These are phyloP conservation scores for Silybum marianum DNA, from an alignment of 129 eudicot species.

Conservation along the genomic window DNA sequence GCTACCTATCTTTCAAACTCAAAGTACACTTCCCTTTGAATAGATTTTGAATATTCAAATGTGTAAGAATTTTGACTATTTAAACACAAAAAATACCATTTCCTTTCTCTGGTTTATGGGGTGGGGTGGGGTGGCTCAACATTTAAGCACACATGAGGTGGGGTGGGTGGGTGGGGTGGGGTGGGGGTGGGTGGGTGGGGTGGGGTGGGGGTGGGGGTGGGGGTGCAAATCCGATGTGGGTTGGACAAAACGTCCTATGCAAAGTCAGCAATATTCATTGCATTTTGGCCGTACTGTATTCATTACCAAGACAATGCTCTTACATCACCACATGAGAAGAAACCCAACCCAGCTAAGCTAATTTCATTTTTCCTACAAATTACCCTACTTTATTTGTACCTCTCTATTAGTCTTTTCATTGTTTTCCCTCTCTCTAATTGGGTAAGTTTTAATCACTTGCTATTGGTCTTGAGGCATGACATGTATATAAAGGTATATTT, in stretches of 20 bases:
- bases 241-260: slow-evolving; percentile 39
- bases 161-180: slow-evolving; percentile 24
- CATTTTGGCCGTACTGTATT: slow-evolving; percentile 27
- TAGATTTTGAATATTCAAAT: slow-evolving; percentile 6
- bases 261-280: slow-evolving; percentile 39
- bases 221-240: slow-evolving; percentile 25
- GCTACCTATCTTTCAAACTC: slow-evolving; percentile 10
- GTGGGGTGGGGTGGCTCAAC: slow-evolving; percentile 28
- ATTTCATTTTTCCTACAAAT: not conserved
- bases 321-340: slow-evolving; percentile 16
- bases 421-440: slow-evolving; percentile 3
- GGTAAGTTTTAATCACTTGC: not conserved
- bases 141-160: slow-evolving; percentile 34
- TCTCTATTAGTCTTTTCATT: slow-evolving; percentile 19
- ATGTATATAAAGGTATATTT: not conserved
- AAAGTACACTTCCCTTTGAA: slow-evolving; percentile 31
- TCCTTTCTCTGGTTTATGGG: not conserved
- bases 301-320: slow-evolving; percentile 5
- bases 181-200: slow-evolving; percentile 20
- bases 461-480: not conserved
- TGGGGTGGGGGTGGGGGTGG: slow-evolving; percentile 21
- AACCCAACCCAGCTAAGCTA: not conserved
- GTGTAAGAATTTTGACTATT: slow-evolving; percentile 15
- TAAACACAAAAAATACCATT: slow-evolving; percentile 9
- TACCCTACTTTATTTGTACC: not conserved